Conservation (phyloP, 164 flowering plant genomes). For the Vitis rotundifolia region DNA sequence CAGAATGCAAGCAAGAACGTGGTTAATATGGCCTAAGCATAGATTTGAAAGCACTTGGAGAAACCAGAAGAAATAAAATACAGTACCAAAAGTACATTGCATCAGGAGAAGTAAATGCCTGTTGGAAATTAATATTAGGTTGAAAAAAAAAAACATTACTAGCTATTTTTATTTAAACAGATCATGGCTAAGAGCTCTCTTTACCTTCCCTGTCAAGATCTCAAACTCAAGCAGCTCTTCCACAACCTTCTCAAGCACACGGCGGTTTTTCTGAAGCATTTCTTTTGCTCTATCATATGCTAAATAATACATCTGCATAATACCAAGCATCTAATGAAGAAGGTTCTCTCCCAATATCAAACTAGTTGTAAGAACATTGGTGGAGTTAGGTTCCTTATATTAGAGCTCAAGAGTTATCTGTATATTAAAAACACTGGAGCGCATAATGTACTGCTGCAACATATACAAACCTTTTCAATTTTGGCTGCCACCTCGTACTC, state of each 20-base stretch:
- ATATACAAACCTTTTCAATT: slow-evolving; percentile 70
- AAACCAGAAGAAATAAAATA: not conserved
- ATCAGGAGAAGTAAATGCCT: not conserved
- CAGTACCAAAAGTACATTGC: not conserved
- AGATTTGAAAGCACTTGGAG: not conserved
- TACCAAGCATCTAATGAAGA: not conserved
- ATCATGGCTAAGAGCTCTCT: not conserved
- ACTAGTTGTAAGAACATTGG: not conserved
- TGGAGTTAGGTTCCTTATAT: not conserved
- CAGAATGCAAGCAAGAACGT: too few relatives aligned
- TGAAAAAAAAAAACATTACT: not conserved
- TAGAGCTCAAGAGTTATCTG: not conserved
- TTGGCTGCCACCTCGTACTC: slow-evolving; percentile 79
- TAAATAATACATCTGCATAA: slow-evolving; percentile 62
- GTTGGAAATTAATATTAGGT: not conserved
- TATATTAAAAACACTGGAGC: not conserved
- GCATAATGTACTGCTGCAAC: not conserved
- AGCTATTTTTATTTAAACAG: not conserved
- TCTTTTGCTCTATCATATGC: slow-evolving; percentile 79
- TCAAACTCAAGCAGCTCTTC: slow-evolving; percentile 84
- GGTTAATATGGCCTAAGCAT: not conserved
- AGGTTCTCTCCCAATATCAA: not conserved
- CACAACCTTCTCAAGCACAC: slow-evolving; percentile 73
- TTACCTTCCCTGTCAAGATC: slow-evolving; percentile 80
- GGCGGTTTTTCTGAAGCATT: slow-evolving; percentile 68